Conservation (phyloP, 163 green algal genomes). For the Prototheca wickerhamii region DNA sequence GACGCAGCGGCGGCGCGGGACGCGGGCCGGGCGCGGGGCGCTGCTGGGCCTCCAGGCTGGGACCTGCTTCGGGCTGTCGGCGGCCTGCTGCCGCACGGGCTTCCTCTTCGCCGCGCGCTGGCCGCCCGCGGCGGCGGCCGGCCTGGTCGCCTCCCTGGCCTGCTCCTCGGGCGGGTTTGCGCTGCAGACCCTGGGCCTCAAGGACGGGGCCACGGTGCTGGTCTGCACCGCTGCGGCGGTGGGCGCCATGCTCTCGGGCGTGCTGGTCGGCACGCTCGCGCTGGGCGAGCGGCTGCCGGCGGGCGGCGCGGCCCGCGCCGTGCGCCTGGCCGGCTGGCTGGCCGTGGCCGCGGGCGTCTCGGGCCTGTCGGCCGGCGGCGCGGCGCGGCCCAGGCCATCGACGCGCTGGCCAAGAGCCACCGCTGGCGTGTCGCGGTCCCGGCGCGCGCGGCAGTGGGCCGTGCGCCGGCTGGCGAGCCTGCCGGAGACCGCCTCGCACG, state of each 20-base stretch:
- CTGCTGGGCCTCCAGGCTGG: conserved; percentile 35
- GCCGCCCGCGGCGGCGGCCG: conserved; percentile 26
- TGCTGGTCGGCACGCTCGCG: conserved; percentile 49
- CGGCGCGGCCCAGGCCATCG: background rate
- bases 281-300: conserved; percentile 49
- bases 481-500: background rate
- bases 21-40: background rate
- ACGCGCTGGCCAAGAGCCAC: background rate
- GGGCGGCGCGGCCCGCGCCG: background rate
- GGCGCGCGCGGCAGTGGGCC: background rate
- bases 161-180: conserved; percentile 54
- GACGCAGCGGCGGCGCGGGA: conserved; percentile 1
- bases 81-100: conserved; percentile 38
- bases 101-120: conserved; percentile 43
- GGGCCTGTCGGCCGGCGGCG: background rate
- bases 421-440: background rate
- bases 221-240: conserved; percentile 65
- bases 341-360: background rate
- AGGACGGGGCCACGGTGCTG: conserved; percentile 43
- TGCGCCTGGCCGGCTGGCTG: background rate
- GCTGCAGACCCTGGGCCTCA: conserved; percentile 62
- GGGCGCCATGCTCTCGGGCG: conserved; percentile 56
- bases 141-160: conserved; percentile 33
- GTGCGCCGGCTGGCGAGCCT: background rate
- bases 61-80: conserved; percentile 43